Base-by-base conservation (phyloP, 371 early-diverging fungal species). In the Mortierella polycephala region DNA sequence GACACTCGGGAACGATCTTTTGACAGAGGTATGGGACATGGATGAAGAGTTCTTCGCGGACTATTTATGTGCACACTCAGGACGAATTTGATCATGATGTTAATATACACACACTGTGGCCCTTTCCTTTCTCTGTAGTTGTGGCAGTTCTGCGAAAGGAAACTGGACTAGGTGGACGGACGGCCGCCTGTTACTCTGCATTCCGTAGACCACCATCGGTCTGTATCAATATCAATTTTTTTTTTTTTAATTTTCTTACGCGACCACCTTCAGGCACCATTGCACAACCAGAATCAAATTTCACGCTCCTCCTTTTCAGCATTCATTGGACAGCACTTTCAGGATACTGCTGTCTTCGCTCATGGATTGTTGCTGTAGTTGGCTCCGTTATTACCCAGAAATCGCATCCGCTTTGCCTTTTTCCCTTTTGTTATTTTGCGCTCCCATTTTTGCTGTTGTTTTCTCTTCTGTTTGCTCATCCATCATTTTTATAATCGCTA, bases 121-220 rank as follows among this genome's bases (percentile, higher is more conserved):
- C n/a, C 37, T 18, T 20, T 18, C 54, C 42, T 51, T 7, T 21
- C 40, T 45, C 23, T 46, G 49, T 69, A 60, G 53, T 67, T 83
- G 23, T 82, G 82, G 82, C 74, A 80, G 53, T 82, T 83, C 39
- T 77, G 79, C 41, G 65, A 69, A 37, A 53, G 50, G 51, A 63
- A 64, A 23, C 53, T 77, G 39, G 72, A 65, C 18, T 37, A 64
- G 47, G 18, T 40, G 23, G 55, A 39, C 46, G 42, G 45, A 21
- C 13, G 10, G 60, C 21, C 16, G 5, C 50, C 7, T 12, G 21
- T 30, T n/a, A 5, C 14, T 7, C 1, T 44, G 18, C 42, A 11
- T 41, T 7, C 13, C 40, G 20, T 30, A 47, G 47, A 23, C 20
- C 20, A 14, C 37, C 47, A 47, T 47, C 21, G 47, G 30, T 56